Conservation (phyloP, 805 yeast genomes). For the Alloascoidea africana region DNA sequence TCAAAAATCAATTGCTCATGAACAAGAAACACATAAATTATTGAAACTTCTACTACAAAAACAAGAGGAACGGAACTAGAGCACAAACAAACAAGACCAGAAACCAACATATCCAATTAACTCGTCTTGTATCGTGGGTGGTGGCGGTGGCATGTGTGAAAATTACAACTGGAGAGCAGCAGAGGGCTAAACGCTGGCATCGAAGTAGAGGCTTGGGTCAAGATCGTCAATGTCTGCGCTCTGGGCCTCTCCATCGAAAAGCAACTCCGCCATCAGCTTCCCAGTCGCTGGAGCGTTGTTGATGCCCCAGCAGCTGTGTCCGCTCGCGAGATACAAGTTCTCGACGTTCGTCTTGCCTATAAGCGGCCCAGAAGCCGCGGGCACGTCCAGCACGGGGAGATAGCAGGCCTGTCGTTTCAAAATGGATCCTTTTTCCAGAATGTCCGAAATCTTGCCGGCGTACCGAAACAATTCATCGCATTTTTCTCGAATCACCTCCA, state of each 20-base stretch:
- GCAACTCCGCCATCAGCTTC: conserved; percentile 73
- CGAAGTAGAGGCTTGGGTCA: conserved; percentile 81
- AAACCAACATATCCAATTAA: no score
- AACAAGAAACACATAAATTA: no score
- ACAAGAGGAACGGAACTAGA: no score
- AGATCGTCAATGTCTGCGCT: conserved; percentile 71
- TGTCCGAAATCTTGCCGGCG: conserved; percentile 63
- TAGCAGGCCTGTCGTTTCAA: conserved; percentile 87
- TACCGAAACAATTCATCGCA: conserved; percentile 78
- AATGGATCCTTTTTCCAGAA: conserved; percentile 58
- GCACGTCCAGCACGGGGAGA: conserved; percentile 86
- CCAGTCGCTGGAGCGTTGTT: conserved; percentile 97
- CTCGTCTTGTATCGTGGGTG: no score
- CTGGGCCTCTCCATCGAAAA: conserved; percentile 67
- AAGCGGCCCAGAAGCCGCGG: conserved; percentile 84
- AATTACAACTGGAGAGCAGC: no score
- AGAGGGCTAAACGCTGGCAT: no score
- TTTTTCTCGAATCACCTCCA: conserved; percentile 70
- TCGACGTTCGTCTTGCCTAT: conserved; percentile 87
- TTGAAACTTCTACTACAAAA: no score
- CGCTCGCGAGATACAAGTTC: conserved; percentile 68
- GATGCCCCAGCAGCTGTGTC: conserved; percentile 98
- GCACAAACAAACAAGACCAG: no score
- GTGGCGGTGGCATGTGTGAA: no score
- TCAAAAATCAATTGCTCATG: no score